phyloP scores from a whole-genome alignment of 371 early-diverging fungal species.

The Rhizomucor pusillus region DNA sequence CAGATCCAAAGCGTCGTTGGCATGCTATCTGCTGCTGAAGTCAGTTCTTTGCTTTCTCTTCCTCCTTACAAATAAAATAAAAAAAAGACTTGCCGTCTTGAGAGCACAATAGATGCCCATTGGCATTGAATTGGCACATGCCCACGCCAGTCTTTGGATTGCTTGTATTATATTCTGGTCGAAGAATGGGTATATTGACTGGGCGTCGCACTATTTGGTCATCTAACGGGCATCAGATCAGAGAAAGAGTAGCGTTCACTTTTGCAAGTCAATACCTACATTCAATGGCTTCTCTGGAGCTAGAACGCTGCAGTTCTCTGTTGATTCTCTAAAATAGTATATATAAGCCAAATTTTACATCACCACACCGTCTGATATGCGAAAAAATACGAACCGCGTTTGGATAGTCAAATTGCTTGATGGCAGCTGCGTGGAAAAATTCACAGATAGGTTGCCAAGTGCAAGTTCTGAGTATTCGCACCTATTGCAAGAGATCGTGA shows the following conservation, averaged over 20 bases:
- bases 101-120: constrained; percentile 51
- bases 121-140: constrained; percentile 55
- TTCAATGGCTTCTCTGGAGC: too few species aligned
- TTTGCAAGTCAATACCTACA: too few species aligned
- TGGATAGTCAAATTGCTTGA: neutral
- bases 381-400: neutral
- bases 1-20: constrained; percentile 66
- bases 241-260: too few species aligned
- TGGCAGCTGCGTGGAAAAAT: constrained; percentile 38
- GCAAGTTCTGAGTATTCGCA: constrained; percentile 37
- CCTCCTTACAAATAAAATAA: neutral
- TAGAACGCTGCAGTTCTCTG: too few species aligned
- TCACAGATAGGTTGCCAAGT: constrained; percentile 51
- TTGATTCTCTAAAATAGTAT: neutral
- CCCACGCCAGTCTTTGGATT: constrained; percentile 63
- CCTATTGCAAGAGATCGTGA: constrained; percentile 15
- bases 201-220: constrained; percentile 32
- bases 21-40: constrained; percentile 48
- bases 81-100: constrained; percentile 32
- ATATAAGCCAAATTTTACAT: neutral
- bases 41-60: constrained; percentile 15
- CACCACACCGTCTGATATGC: neutral
- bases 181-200: constrained; percentile 35
- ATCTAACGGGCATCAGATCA: too few species aligned
- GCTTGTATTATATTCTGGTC: constrained; percentile 58